Evolutionary conservation across 441 rosid species (phyloP).

Genomic region (Melastoma candidum): DNA sequence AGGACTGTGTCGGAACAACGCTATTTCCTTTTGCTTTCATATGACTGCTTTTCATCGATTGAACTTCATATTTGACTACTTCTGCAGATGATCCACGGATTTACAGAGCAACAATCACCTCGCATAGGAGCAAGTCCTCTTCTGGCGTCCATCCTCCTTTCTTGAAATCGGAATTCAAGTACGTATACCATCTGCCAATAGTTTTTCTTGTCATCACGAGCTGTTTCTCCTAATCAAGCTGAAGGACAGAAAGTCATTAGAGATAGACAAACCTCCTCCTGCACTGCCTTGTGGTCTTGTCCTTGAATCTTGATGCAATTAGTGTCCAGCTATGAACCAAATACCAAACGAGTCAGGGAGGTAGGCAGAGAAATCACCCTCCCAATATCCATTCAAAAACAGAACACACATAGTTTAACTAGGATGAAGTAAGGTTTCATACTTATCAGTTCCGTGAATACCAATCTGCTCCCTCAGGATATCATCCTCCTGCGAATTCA

Average conservation of each 20-base stretch:
- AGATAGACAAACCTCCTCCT: slow-evolving; percentile 59
- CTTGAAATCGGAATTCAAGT: slow-evolving; percentile 94
- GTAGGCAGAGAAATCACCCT: background rate
- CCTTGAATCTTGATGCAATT: slow-evolving; percentile 86
- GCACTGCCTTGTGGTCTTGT: slow-evolving; percentile 95
- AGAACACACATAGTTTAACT: too few species aligned
- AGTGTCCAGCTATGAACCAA: slow-evolving; percentile 67
- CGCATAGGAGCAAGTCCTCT: slow-evolving; percentile 91
- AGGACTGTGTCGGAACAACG: too few species aligned
- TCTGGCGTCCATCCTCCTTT: slow-evolving; percentile 99
- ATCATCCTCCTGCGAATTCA: slow-evolving; percentile 76
- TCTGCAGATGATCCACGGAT: background rate
- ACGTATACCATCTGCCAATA: slow-evolving; percentile 79
- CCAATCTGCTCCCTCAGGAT: slow-evolving; percentile 77
- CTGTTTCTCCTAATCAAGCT: too few species aligned
- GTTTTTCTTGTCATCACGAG: too few species aligned
- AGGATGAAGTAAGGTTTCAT: slow-evolving; percentile 13
- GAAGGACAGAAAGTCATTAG: slow-evolving; percentile 2
- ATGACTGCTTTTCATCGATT: too few species aligned
- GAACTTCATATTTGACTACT: too few species aligned
- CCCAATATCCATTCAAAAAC: background rate
- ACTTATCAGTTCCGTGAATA: slow-evolving; percentile 87
- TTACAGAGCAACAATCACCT: slow-evolving; percentile 35
- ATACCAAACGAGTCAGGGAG: slow-evolving; percentile 13
- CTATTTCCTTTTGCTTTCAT: too few species aligned